Conservation (phyloP, 306 rosid genomes). For the Hylodesmum podocarpum region DNA sequence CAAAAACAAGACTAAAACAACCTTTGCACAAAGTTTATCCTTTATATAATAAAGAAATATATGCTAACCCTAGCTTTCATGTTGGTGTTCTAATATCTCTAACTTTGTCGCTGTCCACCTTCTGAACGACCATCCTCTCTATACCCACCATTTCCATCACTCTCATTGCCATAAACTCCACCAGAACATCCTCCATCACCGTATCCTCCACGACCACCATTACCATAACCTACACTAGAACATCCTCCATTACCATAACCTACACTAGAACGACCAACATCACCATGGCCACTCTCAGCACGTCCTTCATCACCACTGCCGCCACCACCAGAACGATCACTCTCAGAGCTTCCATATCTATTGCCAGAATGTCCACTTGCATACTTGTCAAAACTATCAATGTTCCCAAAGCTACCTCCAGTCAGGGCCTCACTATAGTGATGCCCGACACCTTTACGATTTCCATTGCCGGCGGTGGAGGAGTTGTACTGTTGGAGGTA, state of each 20-base stretch:
- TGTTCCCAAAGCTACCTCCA: constrained; percentile 6
- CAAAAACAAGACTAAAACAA: too few relatives aligned
- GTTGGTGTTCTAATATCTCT: background rate
- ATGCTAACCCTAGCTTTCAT: too few relatives aligned
- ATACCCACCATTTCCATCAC: background rate
- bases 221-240: background rate
- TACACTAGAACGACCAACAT: background rate
- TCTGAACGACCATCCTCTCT: background rate
- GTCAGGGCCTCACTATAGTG: background rate
- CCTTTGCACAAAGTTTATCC: too few relatives aligned
- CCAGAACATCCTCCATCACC: background rate
- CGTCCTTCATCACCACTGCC: background rate
- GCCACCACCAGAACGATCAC: background rate
- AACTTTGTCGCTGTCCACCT: constrained; percentile 8
- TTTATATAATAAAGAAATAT: too few relatives aligned
- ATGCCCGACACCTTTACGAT: too few relatives aligned
- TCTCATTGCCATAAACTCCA: background rate
- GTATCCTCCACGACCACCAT: background rate
- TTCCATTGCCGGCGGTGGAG: background rate
- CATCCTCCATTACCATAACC: background rate
- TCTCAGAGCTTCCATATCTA: too few relatives aligned
- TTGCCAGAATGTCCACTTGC: background rate
- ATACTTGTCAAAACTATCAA: background rate
- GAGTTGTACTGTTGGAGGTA: constrained; percentile 27
- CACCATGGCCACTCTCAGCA: background rate